These are phyloP conservation scores for Begonia loranthoides DNA, from an alignment of 306 rosid genomes.

Conservation along the genomic window DNA sequence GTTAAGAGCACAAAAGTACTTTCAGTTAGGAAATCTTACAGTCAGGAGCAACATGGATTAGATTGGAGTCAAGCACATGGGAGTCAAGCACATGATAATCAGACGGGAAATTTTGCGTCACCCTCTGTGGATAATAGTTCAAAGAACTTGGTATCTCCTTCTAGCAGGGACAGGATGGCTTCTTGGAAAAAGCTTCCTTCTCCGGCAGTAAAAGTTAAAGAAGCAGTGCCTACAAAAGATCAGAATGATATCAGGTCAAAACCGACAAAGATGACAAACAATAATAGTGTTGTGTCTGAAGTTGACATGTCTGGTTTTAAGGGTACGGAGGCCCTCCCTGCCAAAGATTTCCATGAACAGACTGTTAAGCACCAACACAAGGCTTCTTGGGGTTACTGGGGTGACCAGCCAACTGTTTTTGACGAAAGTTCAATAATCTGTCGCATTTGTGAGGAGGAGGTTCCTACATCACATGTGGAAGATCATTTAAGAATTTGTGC, in stretches of 20 bases:
- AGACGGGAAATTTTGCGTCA: conserved; percentile 20
- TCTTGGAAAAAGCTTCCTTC: conserved; percentile 91
- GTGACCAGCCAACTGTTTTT: conserved; percentile 42
- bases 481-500: conserved; percentile 94
- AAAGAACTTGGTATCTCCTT: conserved; percentile 42
- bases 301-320: conserved; percentile 37
- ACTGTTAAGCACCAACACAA: conserved; percentile 78
- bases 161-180: conserved; percentile 58
- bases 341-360: conserved; percentile 68
- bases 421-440: conserved; percentile 87
- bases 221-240: conserved; percentile 41
- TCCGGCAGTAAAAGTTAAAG: conserved; percentile 42
- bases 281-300: conserved; percentile 37
- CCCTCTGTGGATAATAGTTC: conserved; percentile 34
- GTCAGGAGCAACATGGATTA: conserved; percentile 71
- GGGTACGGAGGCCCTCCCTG: conserved; percentile 43
- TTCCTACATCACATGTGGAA: conserved; percentile 85
- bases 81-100: conserved; percentile 46
- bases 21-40: conserved; percentile 67
- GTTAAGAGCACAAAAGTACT: conserved; percentile 39
- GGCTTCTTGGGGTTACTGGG: conserved; percentile 93
- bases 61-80: conserved; percentile 58
- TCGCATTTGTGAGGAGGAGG: conserved; percentile 98
- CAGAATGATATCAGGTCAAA: conserved; percentile 43
- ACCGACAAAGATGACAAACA: conserved; percentile 34